Percentiles rank a stretch among this genome's conserved stretches.
Evolutionary conservation across 352 stramenopile species (phyloP).

Genomic region (Plasmopara muralis): DNA sequence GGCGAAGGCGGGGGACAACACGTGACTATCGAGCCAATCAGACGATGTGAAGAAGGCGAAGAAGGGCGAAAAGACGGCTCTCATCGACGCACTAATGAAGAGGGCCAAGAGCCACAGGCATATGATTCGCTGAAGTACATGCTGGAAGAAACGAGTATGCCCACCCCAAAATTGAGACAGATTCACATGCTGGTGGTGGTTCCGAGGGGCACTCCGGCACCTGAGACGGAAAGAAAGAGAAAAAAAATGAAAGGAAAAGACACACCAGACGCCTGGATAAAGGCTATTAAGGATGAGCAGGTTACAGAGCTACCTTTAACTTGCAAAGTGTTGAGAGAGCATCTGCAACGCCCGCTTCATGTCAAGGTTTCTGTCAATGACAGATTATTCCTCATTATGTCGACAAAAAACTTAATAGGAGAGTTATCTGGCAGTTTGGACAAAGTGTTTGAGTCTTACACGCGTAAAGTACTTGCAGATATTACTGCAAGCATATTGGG

Average conservation of each 20-base stretch:
- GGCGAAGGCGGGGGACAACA: too few relatives aligned
- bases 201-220: too few relatives aligned
- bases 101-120: too few relatives aligned
- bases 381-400: slow-evolving; percentile 11
- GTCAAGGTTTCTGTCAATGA: slow-evolving; percentile 13
- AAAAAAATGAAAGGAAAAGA: slow-evolving; percentile 10
- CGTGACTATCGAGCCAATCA: too few relatives aligned
- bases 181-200: slow-evolving; percentile 13
- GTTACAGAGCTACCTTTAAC: slow-evolving; percentile 15
- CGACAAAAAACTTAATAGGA: slow-evolving; percentile 6
- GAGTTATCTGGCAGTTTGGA: slow-evolving; percentile 7
- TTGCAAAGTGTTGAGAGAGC: slow-evolving; percentile 11
- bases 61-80: too few relatives aligned
- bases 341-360: slow-evolving; percentile 6
- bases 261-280: slow-evolving; percentile 11
- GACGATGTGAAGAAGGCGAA: too few relatives aligned
- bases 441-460: slow-evolving; percentile 9
- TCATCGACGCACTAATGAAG: too few relatives aligned
- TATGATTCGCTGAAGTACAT: too few relatives aligned
- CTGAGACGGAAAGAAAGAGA: neutral
- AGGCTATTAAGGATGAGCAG: slow-evolving; percentile 14
- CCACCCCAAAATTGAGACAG: too few relatives aligned
- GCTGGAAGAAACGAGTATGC: too few relatives aligned
- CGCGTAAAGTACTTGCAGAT: slow-evolving; percentile 8
- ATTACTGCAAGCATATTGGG: slow-evolving; percentile 4